Base-by-base conservation (phyloP, 2,329 filamentous ascomycete species). In the Nannizziopsis barbatae region DNA sequence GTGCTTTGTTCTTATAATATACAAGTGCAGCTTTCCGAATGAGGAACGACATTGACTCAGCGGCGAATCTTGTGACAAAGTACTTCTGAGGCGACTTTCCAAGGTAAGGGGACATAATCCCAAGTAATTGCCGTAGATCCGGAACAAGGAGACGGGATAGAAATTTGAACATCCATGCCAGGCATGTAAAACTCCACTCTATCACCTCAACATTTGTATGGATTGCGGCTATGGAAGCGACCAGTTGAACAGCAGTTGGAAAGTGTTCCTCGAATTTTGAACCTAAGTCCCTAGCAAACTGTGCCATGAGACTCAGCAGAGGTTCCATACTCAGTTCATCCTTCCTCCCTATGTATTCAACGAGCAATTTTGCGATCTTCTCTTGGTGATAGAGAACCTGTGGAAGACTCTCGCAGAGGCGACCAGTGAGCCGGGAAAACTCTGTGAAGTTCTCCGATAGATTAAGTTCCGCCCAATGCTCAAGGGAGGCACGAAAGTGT, bases 91-190 rank as follows among this genome's bases (percentile, higher is more conserved):
- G 79, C 50, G 81, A 75, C 64, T 84, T 89, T 54, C 90, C 92
- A 27, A 98, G 76, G 45, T 96, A 75, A 2, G 88, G 83, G 0
- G 84, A 77, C 71, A 98, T 80, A 45, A 92, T 79, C 60, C 86
- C 78, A 62, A 87, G 89, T 1, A 93, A 82, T 41, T 90, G 87
- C 53, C 85, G 75, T 53, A 98, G 69, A 61, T 98, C 86, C 3
- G 87, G 83, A 0, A 92, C 84, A 17, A 98, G 69, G 0, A 96
- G 75, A 54, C 86, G 81, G 1, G 88, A 93, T 4, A 98, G 77
- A 61, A 96, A 96, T 63, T 98, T 98, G 77, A 98, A 95, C 36
- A 96, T 74, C 74, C 93, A 98, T 40, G 92, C 88, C 49, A 98
- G 73, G 57, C 86, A 89, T 10, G 83, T 87, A 68, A 98, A 98